Evolutionary conservation across 2,329 filamentous ascomycete species (phyloP).

Genomic region (Cadophora gregata): DNA sequence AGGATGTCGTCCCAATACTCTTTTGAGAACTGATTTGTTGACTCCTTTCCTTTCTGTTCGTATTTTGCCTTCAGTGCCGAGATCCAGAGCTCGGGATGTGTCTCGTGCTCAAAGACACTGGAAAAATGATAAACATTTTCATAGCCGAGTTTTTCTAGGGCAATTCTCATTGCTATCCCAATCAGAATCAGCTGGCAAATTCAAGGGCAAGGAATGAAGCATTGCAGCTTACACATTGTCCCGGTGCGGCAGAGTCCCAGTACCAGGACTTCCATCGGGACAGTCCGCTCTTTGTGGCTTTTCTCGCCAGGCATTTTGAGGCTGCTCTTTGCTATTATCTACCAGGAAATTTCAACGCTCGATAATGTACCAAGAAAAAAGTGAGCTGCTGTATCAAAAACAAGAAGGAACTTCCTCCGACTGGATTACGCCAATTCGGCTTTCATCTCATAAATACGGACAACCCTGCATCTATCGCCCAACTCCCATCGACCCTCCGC

Average conservation of each 20-base stretch:
- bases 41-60: too few relatives aligned
- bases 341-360: too few relatives aligned
- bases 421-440: not conserved
- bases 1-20: not conserved
- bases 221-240: conserved; percentile 12
- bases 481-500: not conserved
- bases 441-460: not conserved
- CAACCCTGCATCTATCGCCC: not conserved
- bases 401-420: not conserved
- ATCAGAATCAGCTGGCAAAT: not conserved
- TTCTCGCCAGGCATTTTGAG: not conserved
- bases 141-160: conserved; percentile 19
- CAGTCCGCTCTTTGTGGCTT: not conserved
- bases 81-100: conserved; percentile 14
- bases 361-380: too few relatives aligned
- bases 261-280: conserved; percentile 19
- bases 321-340: not conserved
- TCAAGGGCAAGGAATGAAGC: not conserved
- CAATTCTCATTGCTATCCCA: conserved; percentile 20
- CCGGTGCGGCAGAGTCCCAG: conserved; percentile 19
- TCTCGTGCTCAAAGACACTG: conserved; percentile 10
- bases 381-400: too few relatives aligned
- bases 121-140: conserved; percentile 22
- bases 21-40: not conserved
- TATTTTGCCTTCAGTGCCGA: conserved; percentile 16